Conservation (phyloP, 192 early-diverging fungal genomes). For the Podila epigama region DNA sequence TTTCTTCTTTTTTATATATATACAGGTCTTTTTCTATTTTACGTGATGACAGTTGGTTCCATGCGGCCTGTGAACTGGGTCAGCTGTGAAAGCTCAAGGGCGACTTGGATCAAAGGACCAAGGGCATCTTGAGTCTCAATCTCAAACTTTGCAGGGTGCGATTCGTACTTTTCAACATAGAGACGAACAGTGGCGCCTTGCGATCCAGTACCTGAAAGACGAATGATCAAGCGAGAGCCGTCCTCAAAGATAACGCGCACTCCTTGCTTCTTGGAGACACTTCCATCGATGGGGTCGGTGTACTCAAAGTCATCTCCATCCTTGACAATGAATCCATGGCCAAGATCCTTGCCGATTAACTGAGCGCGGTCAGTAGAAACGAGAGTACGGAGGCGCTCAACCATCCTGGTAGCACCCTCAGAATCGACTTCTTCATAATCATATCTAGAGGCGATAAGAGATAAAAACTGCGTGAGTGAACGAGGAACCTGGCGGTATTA, state of each 20-base stretch:
- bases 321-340: conserved; percentile 68
- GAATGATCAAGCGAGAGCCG: conserved; percentile 90
- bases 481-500: too few relatives aligned
- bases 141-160: conserved; percentile 63
- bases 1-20: too few relatives aligned
- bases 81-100: conserved; percentile 78
- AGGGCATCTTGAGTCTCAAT: conserved; percentile 85
- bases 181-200: conserved; percentile 96
- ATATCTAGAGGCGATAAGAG: conserved; percentile 62
- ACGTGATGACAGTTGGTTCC: conserved; percentile 91
- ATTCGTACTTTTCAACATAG: conserved; percentile 93
- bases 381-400: conserved; percentile 69
- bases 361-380: conserved; percentile 53
- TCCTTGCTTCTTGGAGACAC: conserved; percentile 88
- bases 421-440: conserved; percentile 97
- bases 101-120: conserved; percentile 85
- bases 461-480: too few relatives aligned
- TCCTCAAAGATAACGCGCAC: conserved; percentile 92
- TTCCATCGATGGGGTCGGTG: conserved; percentile 90
- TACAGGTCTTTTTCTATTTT: too few relatives aligned
- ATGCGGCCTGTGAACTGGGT: conserved; percentile 85
- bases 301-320: conserved; percentile 92
- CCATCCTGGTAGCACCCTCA: conserved; percentile 79
- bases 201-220: conserved; percentile 92
- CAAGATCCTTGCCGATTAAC: conserved; percentile 70